Evolutionary conservation across 805 yeast species (phyloP).

Genomic region (Tetrapisispora iriomotensis): DNA sequence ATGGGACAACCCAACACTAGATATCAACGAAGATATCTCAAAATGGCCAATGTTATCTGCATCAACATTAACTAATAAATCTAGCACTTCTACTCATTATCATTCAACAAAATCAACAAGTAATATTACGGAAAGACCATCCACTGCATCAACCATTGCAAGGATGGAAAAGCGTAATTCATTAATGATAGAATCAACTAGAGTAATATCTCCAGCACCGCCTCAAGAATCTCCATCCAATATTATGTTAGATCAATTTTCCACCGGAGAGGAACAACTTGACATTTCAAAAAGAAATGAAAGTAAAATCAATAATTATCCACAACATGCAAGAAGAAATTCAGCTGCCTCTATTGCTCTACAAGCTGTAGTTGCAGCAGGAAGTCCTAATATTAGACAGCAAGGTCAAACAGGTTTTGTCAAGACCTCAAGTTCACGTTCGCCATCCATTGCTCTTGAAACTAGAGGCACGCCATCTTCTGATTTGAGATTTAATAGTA

Average conservation of each 20-base stretch:
- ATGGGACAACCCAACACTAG: constrained; percentile 55
- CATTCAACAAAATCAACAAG: too few relatives aligned
- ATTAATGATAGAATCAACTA: constrained; percentile 25
- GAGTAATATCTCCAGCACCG: constrained; percentile 45
- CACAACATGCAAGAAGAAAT: constrained; percentile 31
- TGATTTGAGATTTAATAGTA: background rate
- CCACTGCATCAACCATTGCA: background rate
- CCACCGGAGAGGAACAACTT: constrained; percentile 21
- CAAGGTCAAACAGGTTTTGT: background rate
- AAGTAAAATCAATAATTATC: constrained; percentile 14
- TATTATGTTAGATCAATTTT: constrained; percentile 41
- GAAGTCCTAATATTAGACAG: constrained; percentile 18
- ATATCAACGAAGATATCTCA: constrained; percentile 28
- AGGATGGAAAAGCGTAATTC: constrained; percentile 29
- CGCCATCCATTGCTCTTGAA: background rate
- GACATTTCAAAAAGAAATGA: background rate
- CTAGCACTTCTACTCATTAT: too few relatives aligned
- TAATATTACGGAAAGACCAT: too few relatives aligned
- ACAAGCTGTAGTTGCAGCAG: constrained; percentile 67
- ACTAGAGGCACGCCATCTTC: background rate
- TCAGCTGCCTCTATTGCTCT: constrained; percentile 57
- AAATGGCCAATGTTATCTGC: background rate
- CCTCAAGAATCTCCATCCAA: constrained; percentile 62
- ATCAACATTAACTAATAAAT: background rate
- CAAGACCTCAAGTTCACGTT: background rate